Base-by-base conservation (phyloP, 495 filamentous ascomycete species). In the Penicillium waksmanii region DNA sequence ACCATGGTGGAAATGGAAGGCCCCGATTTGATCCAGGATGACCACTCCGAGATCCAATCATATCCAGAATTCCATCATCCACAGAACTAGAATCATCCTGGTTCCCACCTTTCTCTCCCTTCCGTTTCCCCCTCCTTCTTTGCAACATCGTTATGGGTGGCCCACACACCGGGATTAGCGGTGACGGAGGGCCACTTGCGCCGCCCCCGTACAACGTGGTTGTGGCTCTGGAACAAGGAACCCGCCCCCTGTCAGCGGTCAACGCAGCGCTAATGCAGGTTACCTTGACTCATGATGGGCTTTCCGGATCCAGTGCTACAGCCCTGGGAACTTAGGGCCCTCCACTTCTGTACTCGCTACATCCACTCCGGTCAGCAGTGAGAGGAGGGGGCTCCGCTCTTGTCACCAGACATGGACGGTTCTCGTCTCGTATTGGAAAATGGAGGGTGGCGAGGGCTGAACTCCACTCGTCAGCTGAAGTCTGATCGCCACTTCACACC, bases 191-290 rank as follows among this genome's bases (percentile, higher is more conserved):
- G 9, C 15, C 42, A 44, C 42, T 17, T 10, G n/a, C 42, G 17
- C 46, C 42, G 25, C 42, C 57, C 46, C 55, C 62, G 57, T 43
- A 56, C 62, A 69, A 69, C 67, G 67, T 69, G 67, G 67, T 62
- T 67, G 66, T 69, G 66, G 66, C 66, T 62, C 66, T 58, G 55
- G 23, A 55, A 66, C 56, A 63, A 67, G 64, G 66, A 65, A 69
- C 61, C 61, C 64, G 66, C 66, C 60, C 63, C 67, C 66, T 65
- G 66, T 67, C 68, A 67, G 68, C 66, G 61, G 69, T 64, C 65
- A 65, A 66, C 66, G 61, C 60, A 57, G 47, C 73, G 69, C 76
- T 78, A 77, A 78, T 76, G 76, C 76, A 77, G 64, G 68, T 75
- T 76, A 66, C 72, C 74, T 71, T 69, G 64, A 62, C 65, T 67